Evolutionary conservation across 176 grass and related monocot species (phyloP), one percentile per base, ranked within the genome.

Genomic region (Avena eriantha): DNA sequence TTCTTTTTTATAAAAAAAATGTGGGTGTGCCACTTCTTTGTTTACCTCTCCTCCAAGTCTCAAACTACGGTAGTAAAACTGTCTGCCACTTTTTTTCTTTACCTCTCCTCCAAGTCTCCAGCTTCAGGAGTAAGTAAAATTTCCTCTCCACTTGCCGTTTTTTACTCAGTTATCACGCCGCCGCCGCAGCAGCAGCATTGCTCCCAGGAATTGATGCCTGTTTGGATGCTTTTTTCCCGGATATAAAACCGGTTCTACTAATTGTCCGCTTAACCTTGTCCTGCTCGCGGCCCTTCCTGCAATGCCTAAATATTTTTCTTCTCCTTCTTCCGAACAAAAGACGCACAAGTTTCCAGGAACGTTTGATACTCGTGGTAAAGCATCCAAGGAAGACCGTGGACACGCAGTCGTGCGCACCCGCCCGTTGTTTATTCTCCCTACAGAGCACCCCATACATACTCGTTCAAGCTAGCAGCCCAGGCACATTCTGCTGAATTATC

Each of bases 121-220:
- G 6, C 23, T 63, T 3, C 3, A 29, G 23, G 23, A 64, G 23
- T 64, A 12, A 63, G 5, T 54, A 56, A 21, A 29, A 63, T 5
- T 77, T 43, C 13, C 50, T 68, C 69, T 82, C 71, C 49, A 82
- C 70, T 70, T 16, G 19, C 7, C 70, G 21, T 7, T 41, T 41
- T 41, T 41, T 41, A 41, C 39, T 41, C 39, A n/a, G n/a, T n/a
- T n/a, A n/a, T n/a, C n/a, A n/a, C n/a, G n/a, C n/a, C n/a, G n/a
- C n/a, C n/a, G n/a, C n/a, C n/a, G n/a, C n/a, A 67, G 11, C 61
- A 63, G 31, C 63, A 72, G 84, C 79, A 78, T 76, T 66, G 74
- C 61, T 59, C 70, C 88, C 78, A 78, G 78, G 84, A 90, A 86
- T 77, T 10, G 78, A 83, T 90, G 79, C 79, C 29, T 29, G 29